Evolutionary conservation across 129 eudicot species (phyloP).

Genomic region (Artemisia tridentata): DNA sequence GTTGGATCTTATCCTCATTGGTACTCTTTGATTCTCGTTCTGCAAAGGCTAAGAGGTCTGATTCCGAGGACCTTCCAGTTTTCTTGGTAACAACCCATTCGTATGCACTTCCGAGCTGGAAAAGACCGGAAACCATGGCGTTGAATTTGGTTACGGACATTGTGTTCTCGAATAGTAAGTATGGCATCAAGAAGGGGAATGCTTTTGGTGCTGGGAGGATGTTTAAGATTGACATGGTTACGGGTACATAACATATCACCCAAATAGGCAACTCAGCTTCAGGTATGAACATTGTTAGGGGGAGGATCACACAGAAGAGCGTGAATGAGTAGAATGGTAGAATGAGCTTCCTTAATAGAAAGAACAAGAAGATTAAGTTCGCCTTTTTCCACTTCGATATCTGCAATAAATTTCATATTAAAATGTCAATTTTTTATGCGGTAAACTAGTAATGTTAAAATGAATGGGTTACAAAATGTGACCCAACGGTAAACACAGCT

Average conservation of each 20-base stretch:
- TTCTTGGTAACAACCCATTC: constrained; percentile 98
- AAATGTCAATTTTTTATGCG: background rate
- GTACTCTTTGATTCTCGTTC: constrained; percentile 61
- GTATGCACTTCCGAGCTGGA: constrained; percentile 92
- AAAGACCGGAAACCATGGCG: constrained; percentile 85
- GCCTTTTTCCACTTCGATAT: constrained; percentile 83
- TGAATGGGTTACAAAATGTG: too few relatives aligned
- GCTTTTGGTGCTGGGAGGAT: constrained; percentile 87
- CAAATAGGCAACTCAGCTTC: constrained; percentile 83
- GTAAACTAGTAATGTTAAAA: too few relatives aligned
- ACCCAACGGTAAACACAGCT: too few relatives aligned
- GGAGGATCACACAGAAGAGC: constrained; percentile 81
- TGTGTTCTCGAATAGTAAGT: constrained; percentile 83
- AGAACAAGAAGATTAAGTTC: constrained; percentile 81
- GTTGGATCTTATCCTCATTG: constrained; percentile 63
- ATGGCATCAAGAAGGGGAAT: constrained; percentile 93
- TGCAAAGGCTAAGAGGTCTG: constrained; percentile 68
- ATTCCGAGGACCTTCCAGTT: constrained; percentile 84
- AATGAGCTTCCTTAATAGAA: constrained; percentile 73
- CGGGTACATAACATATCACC: constrained; percentile 92
- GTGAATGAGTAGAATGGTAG: constrained; percentile 95
- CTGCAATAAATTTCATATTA: constrained; percentile 38
- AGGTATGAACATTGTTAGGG: constrained; percentile 88
- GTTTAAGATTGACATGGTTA: constrained; percentile 73
- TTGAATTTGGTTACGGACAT: constrained; percentile 95